Base-by-base conservation (phyloP, 148 eudicot species). In the Fallopia convolvulus region DNA sequence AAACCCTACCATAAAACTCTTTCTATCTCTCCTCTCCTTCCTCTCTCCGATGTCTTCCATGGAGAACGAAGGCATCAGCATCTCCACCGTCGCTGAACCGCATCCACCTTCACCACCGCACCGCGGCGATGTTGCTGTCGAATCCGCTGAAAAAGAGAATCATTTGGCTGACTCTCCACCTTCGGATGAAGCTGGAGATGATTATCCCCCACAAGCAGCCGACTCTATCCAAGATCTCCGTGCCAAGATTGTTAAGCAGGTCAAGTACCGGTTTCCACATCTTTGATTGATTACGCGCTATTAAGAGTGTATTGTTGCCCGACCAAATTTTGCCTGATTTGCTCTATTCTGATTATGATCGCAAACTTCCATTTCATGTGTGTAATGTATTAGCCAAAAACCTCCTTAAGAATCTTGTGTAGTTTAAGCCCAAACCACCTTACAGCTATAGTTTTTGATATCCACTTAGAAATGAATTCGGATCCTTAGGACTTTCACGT, bases 211-310 rank as follows among this genome's bases (percentile, higher is more conserved):
- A 60, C 82, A 39, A 15, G 12, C 79, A 17, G 41, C 83, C 6
- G 61, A 49, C 8, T 84, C 84, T 21, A 61, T 79, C 10, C 87
- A 78, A 75, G 89, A 86, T 39, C 83, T 92, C 48, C 90, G 86
- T 12, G 79, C 84, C 72, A 87, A 83, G 86, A 88, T 92, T 72
- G 77, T 89, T 75, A 90, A 86, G 80, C 97, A 92, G 97, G 97
- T 50, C 36, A 17, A 17, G 36, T 75, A 6, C 36, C 15, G 15
- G 3, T 56, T 9, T 75, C 56, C 7, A 23, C 1, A 8, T 75
- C 56, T 33, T 55, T 75, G 42, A 53, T 50, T 52, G 68, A 32
- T 32, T 53, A 21, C 15, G 23, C 58, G 33, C n/a, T 9, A 33
- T 36, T 55, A 3, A 32, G 70, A 40, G 12, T 50, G 73, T 41